Evolutionary conservation across 192 early-diverging fungal genomes (phyloP).

Genomic region (Spinellus fusiger): DNA sequence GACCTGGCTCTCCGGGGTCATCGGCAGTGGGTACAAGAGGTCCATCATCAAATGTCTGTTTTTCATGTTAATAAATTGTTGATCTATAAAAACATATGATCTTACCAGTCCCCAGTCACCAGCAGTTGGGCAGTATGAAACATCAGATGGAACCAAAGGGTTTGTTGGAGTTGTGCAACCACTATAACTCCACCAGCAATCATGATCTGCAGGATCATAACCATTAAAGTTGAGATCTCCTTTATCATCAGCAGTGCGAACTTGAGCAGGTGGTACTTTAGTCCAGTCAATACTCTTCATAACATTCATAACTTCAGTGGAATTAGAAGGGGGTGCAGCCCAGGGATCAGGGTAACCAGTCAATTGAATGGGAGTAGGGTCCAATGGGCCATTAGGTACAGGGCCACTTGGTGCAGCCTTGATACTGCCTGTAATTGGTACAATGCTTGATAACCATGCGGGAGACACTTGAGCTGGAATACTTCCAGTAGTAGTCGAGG

Average conservation of each 20-base stretch:
- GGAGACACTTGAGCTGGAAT: slow-evolving; percentile 21
- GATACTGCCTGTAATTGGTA: slow-evolving; percentile 17
- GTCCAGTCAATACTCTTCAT: slow-evolving; percentile 32
- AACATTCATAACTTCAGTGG: slow-evolving; percentile 24
- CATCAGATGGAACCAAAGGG: slow-evolving; percentile 23
- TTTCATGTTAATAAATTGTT: not conserved
- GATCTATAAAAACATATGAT: not conserved
- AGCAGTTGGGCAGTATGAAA: slow-evolving; percentile 24
- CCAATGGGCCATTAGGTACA: slow-evolving; percentile 21
- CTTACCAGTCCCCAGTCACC: slow-evolving; percentile 26
- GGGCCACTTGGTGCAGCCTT: slow-evolving; percentile 11
- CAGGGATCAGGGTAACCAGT: slow-evolving; percentile 31
- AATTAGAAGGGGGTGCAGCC: slow-evolving; percentile 31
- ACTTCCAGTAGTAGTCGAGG: not conserved
- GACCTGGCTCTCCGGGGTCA: slow-evolving; percentile 25
- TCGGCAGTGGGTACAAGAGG: slow-evolving; percentile 21
- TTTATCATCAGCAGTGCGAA: slow-evolving; percentile 18
- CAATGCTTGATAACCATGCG: slow-evolving; percentile 19
- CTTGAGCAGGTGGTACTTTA: slow-evolving; percentile 21
- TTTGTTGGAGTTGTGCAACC: slow-evolving; percentile 27
- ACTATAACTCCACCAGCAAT: slow-evolving; percentile 34
- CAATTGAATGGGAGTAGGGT: not conserved
- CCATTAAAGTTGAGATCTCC: slow-evolving; percentile 31
- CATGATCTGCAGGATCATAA: slow-evolving; percentile 18
- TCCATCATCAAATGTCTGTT: slow-evolving; percentile 31